phyloP scores from a whole-genome alignment of 352 stramenopile genomes.

The Pythium angustatum region DNA sequence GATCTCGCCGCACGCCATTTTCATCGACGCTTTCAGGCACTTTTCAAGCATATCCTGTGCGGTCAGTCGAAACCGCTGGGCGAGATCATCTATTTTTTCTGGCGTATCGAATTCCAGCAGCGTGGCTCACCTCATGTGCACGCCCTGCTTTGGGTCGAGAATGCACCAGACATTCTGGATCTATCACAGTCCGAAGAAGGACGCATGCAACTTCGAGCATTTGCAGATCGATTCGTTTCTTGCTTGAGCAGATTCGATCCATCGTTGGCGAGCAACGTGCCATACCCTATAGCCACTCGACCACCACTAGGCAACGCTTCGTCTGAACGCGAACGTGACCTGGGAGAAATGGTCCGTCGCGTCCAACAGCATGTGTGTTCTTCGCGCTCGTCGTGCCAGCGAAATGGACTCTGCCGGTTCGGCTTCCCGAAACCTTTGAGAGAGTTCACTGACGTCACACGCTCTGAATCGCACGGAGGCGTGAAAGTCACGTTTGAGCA shows the following conservation, averaged over 20 bases:
- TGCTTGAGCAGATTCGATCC: too few species aligned
- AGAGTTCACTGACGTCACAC: not conserved
- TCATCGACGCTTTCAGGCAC: too few species aligned
- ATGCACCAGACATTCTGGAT: constrained; percentile 1
- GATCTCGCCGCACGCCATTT: too few species aligned
- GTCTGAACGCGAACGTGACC: constrained; percentile 1
- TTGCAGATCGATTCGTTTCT: not conserved
- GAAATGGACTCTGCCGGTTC: constrained; percentile 7
- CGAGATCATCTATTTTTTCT: too few species aligned
- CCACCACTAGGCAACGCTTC: constrained; percentile 3
- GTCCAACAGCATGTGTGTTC: constrained; percentile 15
- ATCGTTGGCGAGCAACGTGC: too few species aligned
- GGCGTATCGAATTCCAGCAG: too few species aligned
- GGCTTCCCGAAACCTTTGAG: not conserved
- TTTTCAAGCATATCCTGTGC: too few species aligned
- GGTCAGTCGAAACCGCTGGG: too few species aligned
- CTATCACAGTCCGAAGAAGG: not conserved
- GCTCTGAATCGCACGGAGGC: not conserved
- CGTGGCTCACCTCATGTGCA: not conserved
- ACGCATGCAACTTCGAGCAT: not conserved
- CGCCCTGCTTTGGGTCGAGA: not conserved
- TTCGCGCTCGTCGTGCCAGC: constrained; percentile 8
- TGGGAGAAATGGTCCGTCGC: not conserved
- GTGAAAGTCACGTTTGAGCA: constrained; percentile 1
- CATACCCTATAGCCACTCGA: not conserved